These are phyloP conservation scores for Termitomyces heimii DNA, from an alignment of 768 basidiomycete genomes.

Conservation along the genomic window DNA sequence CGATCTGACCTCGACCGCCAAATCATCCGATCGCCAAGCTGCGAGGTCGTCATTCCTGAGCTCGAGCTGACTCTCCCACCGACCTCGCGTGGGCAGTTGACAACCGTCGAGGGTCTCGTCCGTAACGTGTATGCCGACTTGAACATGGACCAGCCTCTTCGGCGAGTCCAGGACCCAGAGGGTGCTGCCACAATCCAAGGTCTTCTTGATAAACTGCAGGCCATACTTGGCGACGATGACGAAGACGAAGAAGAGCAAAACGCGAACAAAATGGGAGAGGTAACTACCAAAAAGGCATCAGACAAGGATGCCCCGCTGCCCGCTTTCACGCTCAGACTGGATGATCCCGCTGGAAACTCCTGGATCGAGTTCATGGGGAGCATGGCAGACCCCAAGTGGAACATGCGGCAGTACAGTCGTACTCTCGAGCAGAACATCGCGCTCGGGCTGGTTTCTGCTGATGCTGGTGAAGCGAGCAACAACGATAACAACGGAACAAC, in stretches of 20 bases:
- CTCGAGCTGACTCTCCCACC: conserved; percentile 88
- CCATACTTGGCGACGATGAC: conserved; percentile 57
- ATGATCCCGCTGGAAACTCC: conserved; percentile 96
- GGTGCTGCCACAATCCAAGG: conserved; percentile 69
- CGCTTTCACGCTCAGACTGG: conserved; percentile 76
- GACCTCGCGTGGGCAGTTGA: conserved; percentile 80
- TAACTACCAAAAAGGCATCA: conserved; percentile 21
- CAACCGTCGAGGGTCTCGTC: conserved; percentile 93
- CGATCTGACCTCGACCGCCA: conserved; percentile 86
- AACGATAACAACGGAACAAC: conserved; percentile 14
- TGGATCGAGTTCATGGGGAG: conserved; percentile 87
- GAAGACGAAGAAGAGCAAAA: conserved; percentile 43
- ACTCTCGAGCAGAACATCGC: conserved; percentile 75
- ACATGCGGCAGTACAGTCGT: conserved; percentile 74
- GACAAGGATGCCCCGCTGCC: conserved; percentile 50
- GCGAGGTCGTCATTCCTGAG: conserved; percentile 82
- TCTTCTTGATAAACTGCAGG: conserved; percentile 61
- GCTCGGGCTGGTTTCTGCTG: conserved; percentile 58
- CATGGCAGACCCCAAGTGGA: conserved; percentile 93
- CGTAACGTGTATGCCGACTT: conserved; percentile 80
- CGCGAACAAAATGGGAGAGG: conserved; percentile 28
- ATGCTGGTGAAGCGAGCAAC: conserved; percentile 32
- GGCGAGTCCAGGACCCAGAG: conserved; percentile 71
- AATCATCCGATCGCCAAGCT: conserved; percentile 81
- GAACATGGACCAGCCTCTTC: conserved; percentile 73